These are phyloP conservation scores for Iberis pinnata DNA, from an alignment of 345 rosid species.

Conservation along the genomic window DNA sequence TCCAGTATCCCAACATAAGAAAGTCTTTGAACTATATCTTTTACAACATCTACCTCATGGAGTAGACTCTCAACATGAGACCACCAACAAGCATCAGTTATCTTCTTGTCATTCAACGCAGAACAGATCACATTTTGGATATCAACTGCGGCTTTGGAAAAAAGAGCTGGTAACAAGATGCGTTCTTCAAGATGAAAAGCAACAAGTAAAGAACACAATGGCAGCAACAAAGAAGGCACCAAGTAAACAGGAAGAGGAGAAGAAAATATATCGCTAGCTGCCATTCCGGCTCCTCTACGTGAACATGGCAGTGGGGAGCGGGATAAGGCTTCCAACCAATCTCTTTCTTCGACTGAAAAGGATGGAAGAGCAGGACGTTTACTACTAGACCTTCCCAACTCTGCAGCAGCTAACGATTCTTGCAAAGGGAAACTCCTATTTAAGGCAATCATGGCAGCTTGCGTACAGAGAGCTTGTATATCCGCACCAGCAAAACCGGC, in stretches of 20 bases:
- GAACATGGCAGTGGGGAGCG: conserved; percentile 91
- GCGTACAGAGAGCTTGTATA: conserved; percentile 96
- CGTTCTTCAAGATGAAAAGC: conserved; percentile 74
- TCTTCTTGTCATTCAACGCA: conserved; percentile 45
- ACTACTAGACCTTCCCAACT: conserved; percentile 39
- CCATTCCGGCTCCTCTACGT: conserved; percentile 88
- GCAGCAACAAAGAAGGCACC: conserved; percentile 65
- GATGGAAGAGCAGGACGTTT: conserved; percentile 69
- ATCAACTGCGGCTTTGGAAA: conserved; percentile 53
- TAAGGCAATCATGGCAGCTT: conserved; percentile 78
- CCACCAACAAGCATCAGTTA: conserved; percentile 58
- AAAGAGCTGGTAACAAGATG: conserved; percentile 66
- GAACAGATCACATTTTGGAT: conserved; percentile 54
- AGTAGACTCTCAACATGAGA: conserved; percentile 48
- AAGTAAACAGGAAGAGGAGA: conserved; percentile 80
- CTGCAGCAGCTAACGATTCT: conserved; percentile 65
- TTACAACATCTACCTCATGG: conserved; percentile 51
- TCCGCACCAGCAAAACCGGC: conserved; percentile 98
- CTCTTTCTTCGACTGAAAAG: conserved; percentile 78
- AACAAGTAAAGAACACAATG: conserved; percentile 63
- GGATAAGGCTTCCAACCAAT: conserved; percentile 93
- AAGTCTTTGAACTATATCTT: conserved; percentile 54
- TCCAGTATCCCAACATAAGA: conserved; percentile 49
- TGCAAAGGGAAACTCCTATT: conserved; percentile 95
- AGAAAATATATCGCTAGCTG: conserved; percentile 68